A percentile compares a stretch with the other conserved stretches of the same genome.
phyloP scores from a whole-genome alignment of 2,329 filamentous ascomycete genomes.

The Aspergillus sp. region DNA sequence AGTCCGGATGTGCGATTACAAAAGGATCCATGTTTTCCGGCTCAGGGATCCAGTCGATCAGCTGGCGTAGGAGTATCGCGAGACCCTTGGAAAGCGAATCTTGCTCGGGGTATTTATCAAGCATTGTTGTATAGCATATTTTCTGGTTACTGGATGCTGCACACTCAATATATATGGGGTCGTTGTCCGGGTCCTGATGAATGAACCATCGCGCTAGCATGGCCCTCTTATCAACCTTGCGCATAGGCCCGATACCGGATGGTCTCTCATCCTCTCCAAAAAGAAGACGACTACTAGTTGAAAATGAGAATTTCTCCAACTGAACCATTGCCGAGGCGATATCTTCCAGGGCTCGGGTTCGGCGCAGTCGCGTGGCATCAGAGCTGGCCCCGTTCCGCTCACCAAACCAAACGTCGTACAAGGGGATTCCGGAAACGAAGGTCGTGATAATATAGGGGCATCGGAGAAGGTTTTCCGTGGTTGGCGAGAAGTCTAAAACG shows the following conservation, averaged over 20 bases:
- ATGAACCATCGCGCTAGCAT: conserved; percentile 11
- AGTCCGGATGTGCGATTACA: conserved; percentile 30
- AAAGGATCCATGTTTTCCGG: conserved; percentile 12
- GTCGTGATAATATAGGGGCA: neutral
- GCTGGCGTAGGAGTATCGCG: conserved; percentile 10
- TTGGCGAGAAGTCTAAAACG: conserved; percentile 27
- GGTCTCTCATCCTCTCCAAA: neutral
- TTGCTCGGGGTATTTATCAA: neutral
- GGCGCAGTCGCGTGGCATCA: too few relatives aligned
- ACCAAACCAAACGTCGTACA: neutral
- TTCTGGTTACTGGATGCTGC: conserved; percentile 8
- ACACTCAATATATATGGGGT: conserved; percentile 15
- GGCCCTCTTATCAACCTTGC: conserved; percentile 9
- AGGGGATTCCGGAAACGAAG: neutral
- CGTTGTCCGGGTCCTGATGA: conserved; percentile 13
- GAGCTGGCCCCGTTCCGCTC: too few relatives aligned
- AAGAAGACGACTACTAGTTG: too few relatives aligned
- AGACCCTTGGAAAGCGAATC: conserved; percentile 3
- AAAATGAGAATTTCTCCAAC: too few relatives aligned
- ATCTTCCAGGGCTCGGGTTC: too few relatives aligned
- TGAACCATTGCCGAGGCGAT: too few relatives aligned
- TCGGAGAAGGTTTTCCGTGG: conserved; percentile 11
- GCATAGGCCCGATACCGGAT: conserved; percentile 1
- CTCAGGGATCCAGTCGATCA: conserved; percentile 21
- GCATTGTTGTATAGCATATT: conserved; percentile 10